A percentile compares a stretch with the other conserved stretches of the same genome.
Conservation (phyloP, 1,284 basidiomycete species). For the Sanghuangporus sanghuang region DNA sequence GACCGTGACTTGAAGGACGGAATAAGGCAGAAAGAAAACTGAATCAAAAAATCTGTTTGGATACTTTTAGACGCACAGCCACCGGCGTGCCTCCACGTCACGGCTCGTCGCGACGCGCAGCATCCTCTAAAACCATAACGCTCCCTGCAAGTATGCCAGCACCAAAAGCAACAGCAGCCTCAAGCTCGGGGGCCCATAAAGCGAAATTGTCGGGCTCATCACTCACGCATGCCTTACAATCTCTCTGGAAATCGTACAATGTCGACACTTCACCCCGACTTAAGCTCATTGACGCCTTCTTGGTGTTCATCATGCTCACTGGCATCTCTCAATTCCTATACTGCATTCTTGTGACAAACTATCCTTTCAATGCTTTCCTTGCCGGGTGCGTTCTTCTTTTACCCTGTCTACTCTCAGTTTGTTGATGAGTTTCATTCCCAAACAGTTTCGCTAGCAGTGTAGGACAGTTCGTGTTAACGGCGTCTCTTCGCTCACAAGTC, state of each 20-base stretch:
- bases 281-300: slow-evolving; percentile 91
- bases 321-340: slow-evolving; percentile 91
- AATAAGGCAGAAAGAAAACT: background rate
- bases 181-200: slow-evolving; percentile 34
- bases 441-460: slow-evolving; percentile 87
- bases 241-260: slow-evolving; percentile 75
- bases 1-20: background rate
- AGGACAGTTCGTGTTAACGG: slow-evolving; percentile 95
- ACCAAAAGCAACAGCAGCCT: slow-evolving; percentile 31
- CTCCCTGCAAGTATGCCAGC: slow-evolving; percentile 23
- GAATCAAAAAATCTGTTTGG: background rate
- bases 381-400: slow-evolving; percentile 66
- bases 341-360: slow-evolving; percentile 88
- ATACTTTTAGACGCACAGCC: slow-evolving; percentile 13
- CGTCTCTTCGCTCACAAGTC: slow-evolving; percentile 88
- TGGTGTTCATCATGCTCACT: slow-evolving; percentile 88
- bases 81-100: slow-evolving; percentile 14
- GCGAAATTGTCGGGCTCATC: slow-evolving; percentile 22
- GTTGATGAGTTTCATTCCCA: background rate
- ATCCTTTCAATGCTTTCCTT: slow-evolving; percentile 96
- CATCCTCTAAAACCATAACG: background rate
- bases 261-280: slow-evolving; percentile 77
- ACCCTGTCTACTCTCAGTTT: background rate
- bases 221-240: slow-evolving; percentile 41
- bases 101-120: background rate